Base-by-base conservation (phyloP, 2,329 filamentous ascomycete genomes). In the Paraconiothyrium sp. region DNA sequence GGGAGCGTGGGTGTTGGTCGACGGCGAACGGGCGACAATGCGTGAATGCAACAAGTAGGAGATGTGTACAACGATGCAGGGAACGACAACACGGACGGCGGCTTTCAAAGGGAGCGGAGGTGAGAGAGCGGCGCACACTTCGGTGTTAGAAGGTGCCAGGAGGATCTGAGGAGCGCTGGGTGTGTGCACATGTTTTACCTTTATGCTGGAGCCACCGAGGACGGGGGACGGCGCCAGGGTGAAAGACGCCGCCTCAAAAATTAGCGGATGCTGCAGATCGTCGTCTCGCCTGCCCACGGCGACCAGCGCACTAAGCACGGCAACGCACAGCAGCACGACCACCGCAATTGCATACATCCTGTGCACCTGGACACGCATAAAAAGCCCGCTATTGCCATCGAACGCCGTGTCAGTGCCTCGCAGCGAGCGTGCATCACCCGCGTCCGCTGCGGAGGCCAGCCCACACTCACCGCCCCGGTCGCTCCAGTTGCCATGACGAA, bases 401-500 rank as follows among this genome's bases (percentile, higher is more conserved):
- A 37, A 10, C 6, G 14, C 6, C 39, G 11, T 46, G 35, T 27
- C 39, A 22, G 46, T 55, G 37, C 41, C 52, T 34, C 20, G 27
- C 39, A 44, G 39, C 50, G 8, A 44, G 39, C 50, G 8, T 8
- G 35, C 43, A 11, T 14, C 22, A 13, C 10, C 10, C 24, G 52
- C 11, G 37, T n/a, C 39, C 5, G 44, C 16, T 41, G 52, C 39
- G 37, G 54, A 47, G 44, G n/a, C 30, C 44, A 27, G 46, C 41
- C 54, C 43, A 22, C 34, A 13, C 54, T 60, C 58, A 60, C 58
- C 58, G 58, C 52, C 41, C 46, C 46, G 49, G 39, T 54, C 46
- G 58, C 58, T 60, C 62, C 56, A 44, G 54, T 52, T 62, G 64
- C 55, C 58, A 70, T 70, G 65, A 62, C 64, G 54, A 54, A 59